Evolutionary conservation across 2,329 filamentous ascomycete species (phyloP), one percentile per base, ranked within the genome.

Genomic region (Colletotrichum navitas): DNA sequence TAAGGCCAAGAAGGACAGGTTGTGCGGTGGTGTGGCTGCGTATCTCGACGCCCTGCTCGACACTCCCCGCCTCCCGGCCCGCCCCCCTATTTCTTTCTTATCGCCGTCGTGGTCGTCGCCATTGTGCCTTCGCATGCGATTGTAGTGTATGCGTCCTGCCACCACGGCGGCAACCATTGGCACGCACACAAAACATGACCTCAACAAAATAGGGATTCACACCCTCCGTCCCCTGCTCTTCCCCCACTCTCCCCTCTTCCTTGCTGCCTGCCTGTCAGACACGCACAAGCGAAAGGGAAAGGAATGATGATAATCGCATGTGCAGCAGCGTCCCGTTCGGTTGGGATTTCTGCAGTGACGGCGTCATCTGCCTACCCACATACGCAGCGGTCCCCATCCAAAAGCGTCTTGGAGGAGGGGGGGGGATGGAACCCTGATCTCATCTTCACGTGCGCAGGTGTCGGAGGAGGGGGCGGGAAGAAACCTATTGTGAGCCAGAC

Each of bases 311-410:
- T 4, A 36, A n/a, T 36, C 16, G 29, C 32, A 5, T 5, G 34
- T 56, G 54, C 24, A 56, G 36, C 54, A 24, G 34, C 54, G 54
- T 56, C 21, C 54, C 54, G 32, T 56, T 56, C 54, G 54, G 54
- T 56, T 56, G 54, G 54, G 54, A 56, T 32, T 60, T 60, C 56
- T 60, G 56, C 36, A 56, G 54, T 24, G 32, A n/a, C 8, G 32
- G 29, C 29, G 51, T 18, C 54, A 39, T 56, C 54, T n/a, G 21
- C 54, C 36, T 36, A 39, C 11, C 21, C 43, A 45, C 43, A n/a
- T n/a, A 8, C 34, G 52, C 32, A 34, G 29, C 32, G 32, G 7
- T 16, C 52, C 52, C 21, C 7, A 2, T 7, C 21, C 45, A 24
- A 56, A 7, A 4, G 6, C 14, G 12, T 26, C 5, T 12, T 12